Conservation (phyloP, 129 eudicot genomes). For the Calendula officinalis region DNA sequence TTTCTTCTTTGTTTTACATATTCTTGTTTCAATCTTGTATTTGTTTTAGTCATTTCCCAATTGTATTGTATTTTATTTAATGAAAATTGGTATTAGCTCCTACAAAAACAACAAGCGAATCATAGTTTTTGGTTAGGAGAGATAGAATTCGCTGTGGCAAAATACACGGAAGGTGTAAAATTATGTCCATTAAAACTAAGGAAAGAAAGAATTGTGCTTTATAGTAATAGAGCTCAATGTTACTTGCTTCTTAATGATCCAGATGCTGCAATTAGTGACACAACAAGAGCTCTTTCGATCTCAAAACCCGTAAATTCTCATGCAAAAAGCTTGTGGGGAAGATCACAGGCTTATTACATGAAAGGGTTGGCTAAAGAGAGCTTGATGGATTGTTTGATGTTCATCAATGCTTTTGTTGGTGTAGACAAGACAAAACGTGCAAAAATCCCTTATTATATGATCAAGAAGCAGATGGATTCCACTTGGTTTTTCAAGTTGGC, state of each 20-base stretch:
- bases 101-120: conserved; percentile 58
- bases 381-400: conserved; percentile 86
- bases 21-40: too few relatives aligned
- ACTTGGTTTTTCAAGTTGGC: conserved; percentile 69
- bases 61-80: too few relatives aligned
- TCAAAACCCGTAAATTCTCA: conserved; percentile 69
- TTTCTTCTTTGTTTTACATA: too few relatives aligned
- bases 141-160: conserved; percentile 46
- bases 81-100: too few relatives aligned
- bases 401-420: conserved; percentile 44
- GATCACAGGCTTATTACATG: conserved; percentile 90
- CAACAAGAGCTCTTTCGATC: conserved; percentile 83
- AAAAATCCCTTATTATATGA: conserved; percentile 65
- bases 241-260: conserved; percentile 51
- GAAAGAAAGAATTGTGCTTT: conserved; percentile 68
- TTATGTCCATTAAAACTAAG: conserved; percentile 58
- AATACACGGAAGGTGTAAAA: conserved; percentile 67
- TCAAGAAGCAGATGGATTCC: conserved; percentile 66
- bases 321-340: conserved; percentile 77
- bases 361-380: conserved; percentile 89
- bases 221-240: conserved; percentile 86
- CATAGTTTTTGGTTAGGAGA: conserved; percentile 55
- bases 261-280: conserved; percentile 68
- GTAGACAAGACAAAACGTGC: conserved; percentile 20
- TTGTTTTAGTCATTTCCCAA: too few relatives aligned